Evolutionary conservation across 805 yeast genomes (phyloP).

Genomic region (Candida maris): DNA sequence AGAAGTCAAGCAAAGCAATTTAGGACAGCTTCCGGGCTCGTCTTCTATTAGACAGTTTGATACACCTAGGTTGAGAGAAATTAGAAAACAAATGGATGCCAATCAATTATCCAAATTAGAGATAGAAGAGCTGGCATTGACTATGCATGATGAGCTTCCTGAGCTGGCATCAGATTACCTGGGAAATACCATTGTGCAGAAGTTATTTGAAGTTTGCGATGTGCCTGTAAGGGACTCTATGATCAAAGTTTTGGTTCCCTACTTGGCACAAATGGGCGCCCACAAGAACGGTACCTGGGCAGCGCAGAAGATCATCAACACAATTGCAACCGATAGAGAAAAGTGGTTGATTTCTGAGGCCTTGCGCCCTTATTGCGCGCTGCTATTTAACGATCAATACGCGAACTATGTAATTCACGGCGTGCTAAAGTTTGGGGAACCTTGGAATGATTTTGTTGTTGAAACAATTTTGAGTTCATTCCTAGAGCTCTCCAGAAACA

Average conservation of each 20-base stretch:
- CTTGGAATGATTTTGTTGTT: constrained; percentile 85
- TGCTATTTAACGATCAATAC: constrained; percentile 89
- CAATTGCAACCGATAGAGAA: constrained; percentile 55
- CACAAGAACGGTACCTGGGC: constrained; percentile 99
- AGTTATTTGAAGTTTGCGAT: constrained; percentile 70
- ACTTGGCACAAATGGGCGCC: constrained; percentile 84
- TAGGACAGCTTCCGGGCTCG: constrained; percentile 79
- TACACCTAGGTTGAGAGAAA: constrained; percentile 82
- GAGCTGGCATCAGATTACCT: constrained; percentile 88
- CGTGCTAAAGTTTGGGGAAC: constrained; percentile 79
- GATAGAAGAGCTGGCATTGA: constrained; percentile 75
- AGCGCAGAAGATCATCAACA: constrained; percentile 88
- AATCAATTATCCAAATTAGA: constrained; percentile 53
- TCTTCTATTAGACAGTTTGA: constrained; percentile 69
- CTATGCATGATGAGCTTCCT: constrained; percentile 85
- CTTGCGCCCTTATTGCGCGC: constrained; percentile 75
- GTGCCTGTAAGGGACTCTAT: constrained; percentile 73
- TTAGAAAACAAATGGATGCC: constrained; percentile 68
- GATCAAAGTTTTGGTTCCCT: constrained; percentile 74
- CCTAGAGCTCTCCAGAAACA: constrained; percentile 74
- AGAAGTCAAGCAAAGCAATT: constrained; percentile 44
- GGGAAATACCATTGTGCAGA: constrained; percentile 95
- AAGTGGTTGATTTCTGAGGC: constrained; percentile 64
- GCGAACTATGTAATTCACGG: constrained; percentile 97
- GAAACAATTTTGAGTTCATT: constrained; percentile 78